Percentiles rank a stretch among this genome's conserved stretches.
These are phyloP conservation scores for Erythrophleum ivorense DNA, from an alignment of 331 rosid genomes.

Conservation along the genomic window DNA sequence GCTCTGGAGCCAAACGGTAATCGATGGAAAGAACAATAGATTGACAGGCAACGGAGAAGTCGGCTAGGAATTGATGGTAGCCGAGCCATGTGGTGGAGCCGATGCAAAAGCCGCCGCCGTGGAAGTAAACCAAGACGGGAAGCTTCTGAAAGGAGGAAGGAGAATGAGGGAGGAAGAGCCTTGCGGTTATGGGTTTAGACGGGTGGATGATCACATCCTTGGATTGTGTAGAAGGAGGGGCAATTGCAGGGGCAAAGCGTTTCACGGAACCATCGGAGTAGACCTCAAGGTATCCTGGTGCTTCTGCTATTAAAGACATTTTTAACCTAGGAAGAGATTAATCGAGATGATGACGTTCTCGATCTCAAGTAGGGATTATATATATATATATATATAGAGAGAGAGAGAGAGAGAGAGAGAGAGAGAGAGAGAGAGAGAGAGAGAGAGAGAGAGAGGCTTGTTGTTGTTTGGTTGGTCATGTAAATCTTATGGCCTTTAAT, in stretches of 20 bases:
- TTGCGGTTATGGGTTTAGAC: conserved; percentile 60
- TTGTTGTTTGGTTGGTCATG: no score
- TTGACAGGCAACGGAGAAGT: conserved; percentile 54
- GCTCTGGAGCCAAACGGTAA: conserved; percentile 84
- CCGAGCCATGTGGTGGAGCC: conserved; percentile 92
- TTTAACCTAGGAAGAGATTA: not conserved
- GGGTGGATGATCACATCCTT: conserved; percentile 71
- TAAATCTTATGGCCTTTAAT: no score
- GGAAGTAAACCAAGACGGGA: conserved; percentile 79
- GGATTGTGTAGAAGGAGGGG: conserved; percentile 47
- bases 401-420: no score
- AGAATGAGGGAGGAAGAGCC: conserved; percentile 65
- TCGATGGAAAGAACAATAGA: conserved; percentile 71
- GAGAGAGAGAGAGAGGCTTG: no score
- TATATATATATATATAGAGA: no score
- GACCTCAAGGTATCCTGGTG: conserved; percentile 62
- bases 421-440: no score
- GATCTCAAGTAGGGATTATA: not conserved
- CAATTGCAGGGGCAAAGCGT: conserved; percentile 62
- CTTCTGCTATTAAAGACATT: conserved; percentile 69
- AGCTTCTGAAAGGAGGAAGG: conserved; percentile 26
- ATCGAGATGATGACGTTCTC: not conserved
- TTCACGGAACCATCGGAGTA: conserved; percentile 73
- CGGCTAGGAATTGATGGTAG: conserved; percentile 75
- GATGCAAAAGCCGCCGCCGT: conserved; percentile 92